These are phyloP conservation scores for Leishmania amazonensis DNA, from an alignment of 208 protist genomes.

Conservation along the genomic window DNA sequence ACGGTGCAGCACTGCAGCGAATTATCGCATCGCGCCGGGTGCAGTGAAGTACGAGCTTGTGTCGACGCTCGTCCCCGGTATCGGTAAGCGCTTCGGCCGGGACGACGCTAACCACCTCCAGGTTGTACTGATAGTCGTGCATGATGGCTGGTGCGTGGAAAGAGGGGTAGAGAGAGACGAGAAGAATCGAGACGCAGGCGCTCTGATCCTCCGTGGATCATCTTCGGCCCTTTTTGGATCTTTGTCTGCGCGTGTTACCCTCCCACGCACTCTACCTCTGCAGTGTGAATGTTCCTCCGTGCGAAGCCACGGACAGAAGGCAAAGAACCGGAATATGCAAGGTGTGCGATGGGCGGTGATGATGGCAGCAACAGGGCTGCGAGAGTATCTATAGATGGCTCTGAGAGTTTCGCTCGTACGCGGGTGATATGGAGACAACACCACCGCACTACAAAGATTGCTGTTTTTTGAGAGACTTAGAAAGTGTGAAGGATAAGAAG, in stretches of 20 bases:
- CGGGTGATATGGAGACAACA: background rate
- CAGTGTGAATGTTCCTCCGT: background rate
- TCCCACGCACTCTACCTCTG: background rate
- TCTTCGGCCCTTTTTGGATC: background rate
- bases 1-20: conserved; percentile 9
- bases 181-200: no score
- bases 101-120: conserved; percentile 38
- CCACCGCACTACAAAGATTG: background rate
- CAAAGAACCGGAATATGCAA: background rate
- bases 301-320: background rate
- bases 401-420: background rate
- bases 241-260: background rate
- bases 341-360: background rate
- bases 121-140: conserved; percentile 25
- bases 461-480: background rate
- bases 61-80: background rate
- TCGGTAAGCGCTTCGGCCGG: conserved; percentile 1
- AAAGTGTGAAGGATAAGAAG: background rate
- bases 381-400: background rate
- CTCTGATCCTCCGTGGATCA: background rate
- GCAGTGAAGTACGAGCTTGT: conserved; percentile 20
- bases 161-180: background rate
- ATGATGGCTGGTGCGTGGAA: background rate
- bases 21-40: conserved; percentile 25
- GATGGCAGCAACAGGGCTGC: background rate